Percentiles rank a stretch among this genome's conserved stretches.
Conservation (phyloP, 2,329 filamentous ascomycete species). For the Penicillium hesseltinei region DNA sequence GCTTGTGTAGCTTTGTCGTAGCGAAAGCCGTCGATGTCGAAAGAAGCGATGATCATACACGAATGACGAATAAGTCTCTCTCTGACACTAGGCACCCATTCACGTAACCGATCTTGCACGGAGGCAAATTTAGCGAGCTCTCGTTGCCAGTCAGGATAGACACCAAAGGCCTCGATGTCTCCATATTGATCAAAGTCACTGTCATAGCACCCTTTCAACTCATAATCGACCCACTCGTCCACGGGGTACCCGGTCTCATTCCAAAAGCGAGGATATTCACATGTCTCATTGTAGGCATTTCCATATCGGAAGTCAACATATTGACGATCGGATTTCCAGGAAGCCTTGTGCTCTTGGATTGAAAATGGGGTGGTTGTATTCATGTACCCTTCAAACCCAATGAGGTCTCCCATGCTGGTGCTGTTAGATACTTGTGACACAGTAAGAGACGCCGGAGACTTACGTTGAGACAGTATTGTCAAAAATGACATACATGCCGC, state of each 20-base stretch:
- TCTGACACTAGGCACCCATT: slow-evolving; percentile 60
- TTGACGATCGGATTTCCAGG: slow-evolving; percentile 54
- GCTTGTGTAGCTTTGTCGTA: slow-evolving; percentile 67
- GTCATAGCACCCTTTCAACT: slow-evolving; percentile 57
- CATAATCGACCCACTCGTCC: slow-evolving; percentile 45
- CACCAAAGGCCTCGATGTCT: slow-evolving; percentile 62
- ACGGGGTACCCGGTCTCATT: slow-evolving; percentile 56
- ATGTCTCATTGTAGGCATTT: slow-evolving; percentile 55
- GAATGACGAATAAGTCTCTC: slow-evolving; percentile 60
- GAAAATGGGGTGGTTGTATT: slow-evolving; percentile 59
- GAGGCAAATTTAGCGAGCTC: slow-evolving; percentile 66
- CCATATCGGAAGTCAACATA: slow-evolving; percentile 60
- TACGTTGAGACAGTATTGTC: slow-evolving; percentile 66
- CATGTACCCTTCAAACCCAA: slow-evolving; percentile 61
- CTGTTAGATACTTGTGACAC: neutral
- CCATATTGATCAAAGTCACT: slow-evolving; percentile 66
- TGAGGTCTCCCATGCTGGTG: slow-evolving; percentile 55
- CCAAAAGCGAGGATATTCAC: slow-evolving; percentile 62
- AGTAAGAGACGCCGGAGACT: slow-evolving; percentile 23
- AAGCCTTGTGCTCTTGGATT: slow-evolving; percentile 55
- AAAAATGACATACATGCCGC: slow-evolving; percentile 64
- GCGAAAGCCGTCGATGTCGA: slow-evolving; percentile 67
- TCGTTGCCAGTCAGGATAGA: slow-evolving; percentile 62
- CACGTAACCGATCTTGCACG: slow-evolving; percentile 65
- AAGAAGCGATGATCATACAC: slow-evolving; percentile 60